These are phyloP conservation scores for Umbellularia californica DNA, from an alignment of 164 flowering plant species.

Conservation along the genomic window DNA sequence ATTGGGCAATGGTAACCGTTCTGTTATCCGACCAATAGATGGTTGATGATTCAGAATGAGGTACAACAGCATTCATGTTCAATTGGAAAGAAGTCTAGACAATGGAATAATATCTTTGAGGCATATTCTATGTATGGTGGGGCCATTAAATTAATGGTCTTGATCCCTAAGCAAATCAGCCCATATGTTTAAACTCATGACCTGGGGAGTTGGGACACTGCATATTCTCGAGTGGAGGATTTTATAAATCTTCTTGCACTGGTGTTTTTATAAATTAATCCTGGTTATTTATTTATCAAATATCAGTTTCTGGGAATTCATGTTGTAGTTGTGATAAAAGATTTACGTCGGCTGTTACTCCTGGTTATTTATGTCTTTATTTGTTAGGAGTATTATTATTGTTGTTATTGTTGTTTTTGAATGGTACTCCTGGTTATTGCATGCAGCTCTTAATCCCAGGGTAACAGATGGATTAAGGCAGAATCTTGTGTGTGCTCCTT, in stretches of 20 bases:
- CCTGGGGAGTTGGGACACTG: not conserved
- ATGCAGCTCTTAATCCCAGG: conserved; percentile 29
- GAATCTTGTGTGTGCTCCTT: conserved; percentile 15
- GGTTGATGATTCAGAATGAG: not conserved
- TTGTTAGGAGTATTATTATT: not conserved
- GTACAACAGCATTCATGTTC: not conserved
- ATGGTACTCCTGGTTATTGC: conserved; percentile 10
- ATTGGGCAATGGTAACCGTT: not conserved
- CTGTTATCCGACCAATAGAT: not conserved
- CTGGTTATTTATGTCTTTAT: too few species aligned
- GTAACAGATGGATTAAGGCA: conserved; percentile 24
- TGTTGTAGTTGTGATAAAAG: too few species aligned
- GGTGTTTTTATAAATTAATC: too few species aligned
- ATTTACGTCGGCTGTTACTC: too few species aligned
- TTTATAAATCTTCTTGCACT: too few species aligned
- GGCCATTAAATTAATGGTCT: not conserved
- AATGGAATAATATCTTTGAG: not conserved
- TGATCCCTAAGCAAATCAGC: not conserved
- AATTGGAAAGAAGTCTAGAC: not conserved
- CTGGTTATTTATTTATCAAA: too few species aligned
- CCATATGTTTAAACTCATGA: not conserved
- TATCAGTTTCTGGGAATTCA: too few species aligned
- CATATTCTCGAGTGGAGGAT: too few species aligned
- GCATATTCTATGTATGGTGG: not conserved
- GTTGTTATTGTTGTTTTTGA: not conserved